Evolutionary conservation across 2,329 filamentous ascomycete species (phyloP).

Genomic region (Canariomyces notabilis): DNA sequence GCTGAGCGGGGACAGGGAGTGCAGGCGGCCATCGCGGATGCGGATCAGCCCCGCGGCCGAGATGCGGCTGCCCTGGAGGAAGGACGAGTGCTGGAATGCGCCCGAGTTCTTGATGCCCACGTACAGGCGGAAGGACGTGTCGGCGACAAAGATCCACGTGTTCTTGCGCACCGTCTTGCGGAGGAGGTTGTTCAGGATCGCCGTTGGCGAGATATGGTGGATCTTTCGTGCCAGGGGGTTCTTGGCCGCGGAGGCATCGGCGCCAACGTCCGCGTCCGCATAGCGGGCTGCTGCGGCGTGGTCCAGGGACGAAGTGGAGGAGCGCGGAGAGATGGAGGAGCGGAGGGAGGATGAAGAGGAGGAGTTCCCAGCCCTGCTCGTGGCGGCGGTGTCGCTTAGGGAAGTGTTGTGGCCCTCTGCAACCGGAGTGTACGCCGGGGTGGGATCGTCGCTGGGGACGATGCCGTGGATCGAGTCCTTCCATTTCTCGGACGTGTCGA

Average conservation of each 20-base stretch:
- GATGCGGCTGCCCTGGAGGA: slow-evolving; percentile 77
- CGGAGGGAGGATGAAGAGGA: slow-evolving; percentile 7
- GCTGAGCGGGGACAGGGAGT: slow-evolving; percentile 63
- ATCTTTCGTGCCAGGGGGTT: slow-evolving; percentile 57
- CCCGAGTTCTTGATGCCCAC: slow-evolving; percentile 86
- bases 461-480: slow-evolving; percentile 77
- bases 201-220: slow-evolving; percentile 62
- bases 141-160: slow-evolving; percentile 90
- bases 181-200: slow-evolving; percentile 72
- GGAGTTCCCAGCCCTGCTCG: slow-evolving; percentile 8
- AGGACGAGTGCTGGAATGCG: slow-evolving; percentile 86
- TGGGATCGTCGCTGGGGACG: slow-evolving; percentile 56
- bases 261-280: slow-evolving; percentile 44
- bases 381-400: slow-evolving; percentile 25
- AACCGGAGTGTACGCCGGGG: slow-evolving; percentile 44
- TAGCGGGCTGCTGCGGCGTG: slow-evolving; percentile 43
- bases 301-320: slow-evolving; percentile 59
- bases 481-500: slow-evolving; percentile 70
- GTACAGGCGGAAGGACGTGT: slow-evolving; percentile 79
- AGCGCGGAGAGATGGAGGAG: slow-evolving; percentile 34
- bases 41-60: slow-evolving; percentile 79
- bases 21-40: slow-evolving; percentile 74
- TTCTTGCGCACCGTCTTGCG: slow-evolving; percentile 77
- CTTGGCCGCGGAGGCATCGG: slow-evolving; percentile 56
- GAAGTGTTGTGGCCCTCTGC: slow-evolving; percentile 29